Base-by-base conservation (phyloP, 2,329 filamentous ascomycete species). In the Cladosporium sp. region DNA sequence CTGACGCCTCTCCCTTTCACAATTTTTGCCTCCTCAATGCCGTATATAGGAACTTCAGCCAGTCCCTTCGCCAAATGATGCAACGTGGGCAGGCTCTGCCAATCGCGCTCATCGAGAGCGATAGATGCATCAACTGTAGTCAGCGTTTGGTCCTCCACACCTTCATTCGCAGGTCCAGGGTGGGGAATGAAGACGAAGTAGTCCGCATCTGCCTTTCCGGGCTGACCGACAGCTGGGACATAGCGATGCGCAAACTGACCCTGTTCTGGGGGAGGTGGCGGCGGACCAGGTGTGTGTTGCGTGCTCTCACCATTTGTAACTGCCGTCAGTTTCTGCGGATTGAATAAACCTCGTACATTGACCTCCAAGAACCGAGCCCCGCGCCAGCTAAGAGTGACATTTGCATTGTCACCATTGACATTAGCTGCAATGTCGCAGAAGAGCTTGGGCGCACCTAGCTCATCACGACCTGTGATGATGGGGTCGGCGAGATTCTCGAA, bases 401-500 rank as follows among this genome's bases (percentile, higher is more conserved):
- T 53, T 5, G 50, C 52, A n/a, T 52, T 47, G 18, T 53, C 49
- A 11, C 53, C 54, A 17, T 52, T 34, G 15, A 53, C 19, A 7
- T 22, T 40, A 8, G 36, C 36, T 13, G 13, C 27, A 34, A 66
- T 65, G 12, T 57, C 56, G 30, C 58, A 63, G 32, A 60, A 63
- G 18, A 60, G 44, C 42, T 83, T 84, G 0, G 80, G 79, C 73
- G 83, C 80, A 0, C 82, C 82, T 0, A 84, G 69, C 56, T 84
- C 82, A 41, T 84, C 81, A 1, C 80, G 68, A 0, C 79, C 80
- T 3, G 76, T 78, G 0, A 84, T 61, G 38, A 85, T 83, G 0
- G 82, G 78, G 54, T 86, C 82, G 0, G 80, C 68, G 2, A 80
- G 61, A 44, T 69, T 75, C 60, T 85, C 82, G 54, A 85, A 80